Conservation (phyloP, 345 rosid species). For the Eucalyptus sp. region DNA sequence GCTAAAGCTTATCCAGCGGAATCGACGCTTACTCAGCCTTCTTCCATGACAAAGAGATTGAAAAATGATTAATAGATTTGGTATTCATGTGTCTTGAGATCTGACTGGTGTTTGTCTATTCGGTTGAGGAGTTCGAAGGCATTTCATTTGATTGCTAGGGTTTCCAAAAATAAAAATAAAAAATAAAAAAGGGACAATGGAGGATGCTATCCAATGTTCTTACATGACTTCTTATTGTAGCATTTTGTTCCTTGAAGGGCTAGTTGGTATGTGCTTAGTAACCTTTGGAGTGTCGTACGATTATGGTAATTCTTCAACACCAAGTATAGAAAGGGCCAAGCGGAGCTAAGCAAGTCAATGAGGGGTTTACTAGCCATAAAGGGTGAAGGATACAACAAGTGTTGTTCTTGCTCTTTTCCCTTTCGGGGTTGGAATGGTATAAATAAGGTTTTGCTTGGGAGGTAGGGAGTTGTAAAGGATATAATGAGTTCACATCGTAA, state of each 20-base stretch:
- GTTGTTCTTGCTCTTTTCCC: no score
- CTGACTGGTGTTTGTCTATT: neutral
- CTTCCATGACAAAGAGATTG: neutral
- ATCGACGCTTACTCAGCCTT: neutral
- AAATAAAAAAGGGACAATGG: no score
- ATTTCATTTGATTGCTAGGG: no score
- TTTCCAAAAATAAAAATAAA: no score
- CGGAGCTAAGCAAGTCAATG: neutral
- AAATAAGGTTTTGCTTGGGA: neutral
- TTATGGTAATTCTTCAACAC: no score
- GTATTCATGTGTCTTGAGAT: neutral
- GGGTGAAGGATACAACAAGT: neutral
- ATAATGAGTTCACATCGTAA: no score
- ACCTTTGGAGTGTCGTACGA: no score
- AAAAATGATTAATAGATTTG: neutral
- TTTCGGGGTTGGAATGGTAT: no score
- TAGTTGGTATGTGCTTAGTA: no score
- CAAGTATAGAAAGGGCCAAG: neutral
- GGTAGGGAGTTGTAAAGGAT: neutral
- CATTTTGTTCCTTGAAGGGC: no score
- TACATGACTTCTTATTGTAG: no score
- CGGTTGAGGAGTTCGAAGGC: neutral
- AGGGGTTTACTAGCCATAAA: neutral
- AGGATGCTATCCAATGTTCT: no score
- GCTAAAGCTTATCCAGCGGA: neutral